Evolutionary conservation across 352 stramenopile genomes (phyloP), one percentile per base, ranked within the genome.

Genomic region (Phytophthora pinifolia): DNA sequence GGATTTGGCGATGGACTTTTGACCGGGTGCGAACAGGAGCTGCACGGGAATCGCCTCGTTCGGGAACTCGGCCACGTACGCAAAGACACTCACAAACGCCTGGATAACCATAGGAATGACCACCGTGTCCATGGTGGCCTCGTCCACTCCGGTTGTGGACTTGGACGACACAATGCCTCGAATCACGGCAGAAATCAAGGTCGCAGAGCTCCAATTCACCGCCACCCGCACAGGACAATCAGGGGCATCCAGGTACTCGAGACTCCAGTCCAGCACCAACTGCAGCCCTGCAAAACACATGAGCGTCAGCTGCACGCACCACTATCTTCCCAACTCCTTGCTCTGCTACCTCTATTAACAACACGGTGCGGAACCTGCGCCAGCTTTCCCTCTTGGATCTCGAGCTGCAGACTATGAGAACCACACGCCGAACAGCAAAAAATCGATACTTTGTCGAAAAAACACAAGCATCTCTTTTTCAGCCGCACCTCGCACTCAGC

Each of bases 81-180:
- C 48, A 18, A 83, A 65, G 10, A 86, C 61, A 2, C 44, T 69
- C 9, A 79, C 34, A 42, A 88, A 88, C 2, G 73, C 47, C 12
- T 79, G 55, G 9, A 86, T 27, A 6, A 84, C 61, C 17, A 85
- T 34, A 13, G 62, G 62, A 31, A 82, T 51, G 18, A 85, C 7
- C 4, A 70, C 48, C 0, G 44, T 18, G 7, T 79, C 39, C 2
- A 63, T 15, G 9, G 10, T 20, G 7, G 17, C 13, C 2, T 60
- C 48, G 17, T 46, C 30, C 3, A 66, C 12, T 2, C 48, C 66
- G 1, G 62, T 53, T 0, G 62, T 59, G 0, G 62, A 22, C 27
- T 86, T 86, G 12, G 73, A 51, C 4, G 59, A 63, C n/a, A 89
- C 14, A 12, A 86, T 65, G 10, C 69, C 54, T 3, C 72, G 65